These are phyloP conservation scores for Colletotrichum lentis DNA, from an alignment of 2,329 filamentous ascomycete species.

Conservation along the genomic window DNA sequence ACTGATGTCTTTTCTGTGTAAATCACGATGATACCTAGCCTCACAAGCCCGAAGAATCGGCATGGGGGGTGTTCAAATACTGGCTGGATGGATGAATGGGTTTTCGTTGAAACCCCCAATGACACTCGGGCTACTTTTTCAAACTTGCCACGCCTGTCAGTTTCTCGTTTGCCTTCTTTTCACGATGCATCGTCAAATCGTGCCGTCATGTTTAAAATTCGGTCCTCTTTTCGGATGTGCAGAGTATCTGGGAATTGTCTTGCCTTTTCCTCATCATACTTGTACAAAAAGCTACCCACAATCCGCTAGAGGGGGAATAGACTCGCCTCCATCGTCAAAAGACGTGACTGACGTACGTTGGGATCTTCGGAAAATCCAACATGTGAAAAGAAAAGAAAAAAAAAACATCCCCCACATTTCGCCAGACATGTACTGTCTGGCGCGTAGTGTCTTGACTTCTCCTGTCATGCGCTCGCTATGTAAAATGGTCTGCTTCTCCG, in stretches of 20 bases:
- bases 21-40: conserved; percentile 34
- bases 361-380: conserved; percentile 16
- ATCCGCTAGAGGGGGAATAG: not conserved
- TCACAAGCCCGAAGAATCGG: conserved; percentile 7
- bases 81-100: conserved; percentile 14
- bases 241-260: not conserved
- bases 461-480: conserved; percentile 35
- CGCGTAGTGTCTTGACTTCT: conserved; percentile 8
- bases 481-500: conserved; percentile 26
- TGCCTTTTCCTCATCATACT: conserved; percentile 28
- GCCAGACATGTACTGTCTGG: conserved; percentile 20
- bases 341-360: too few relatives aligned
- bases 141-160: not conserved
- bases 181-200: not conserved
- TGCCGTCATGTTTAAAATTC: not conserved
- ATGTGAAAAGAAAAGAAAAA: not conserved
- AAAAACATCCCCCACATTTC: not conserved
- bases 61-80: conserved; percentile 12
- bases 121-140: not conserved
- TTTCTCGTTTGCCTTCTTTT: not conserved
- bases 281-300: conserved; percentile 31
- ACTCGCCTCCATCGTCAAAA: conserved; percentile 2
- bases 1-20: conserved; percentile 5
- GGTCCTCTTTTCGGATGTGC: not conserved
- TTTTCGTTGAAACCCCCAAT: not conserved